phyloP scores from a whole-genome alignment of 495 filamentous ascomycete species.

The Penicillium herquei region DNA sequence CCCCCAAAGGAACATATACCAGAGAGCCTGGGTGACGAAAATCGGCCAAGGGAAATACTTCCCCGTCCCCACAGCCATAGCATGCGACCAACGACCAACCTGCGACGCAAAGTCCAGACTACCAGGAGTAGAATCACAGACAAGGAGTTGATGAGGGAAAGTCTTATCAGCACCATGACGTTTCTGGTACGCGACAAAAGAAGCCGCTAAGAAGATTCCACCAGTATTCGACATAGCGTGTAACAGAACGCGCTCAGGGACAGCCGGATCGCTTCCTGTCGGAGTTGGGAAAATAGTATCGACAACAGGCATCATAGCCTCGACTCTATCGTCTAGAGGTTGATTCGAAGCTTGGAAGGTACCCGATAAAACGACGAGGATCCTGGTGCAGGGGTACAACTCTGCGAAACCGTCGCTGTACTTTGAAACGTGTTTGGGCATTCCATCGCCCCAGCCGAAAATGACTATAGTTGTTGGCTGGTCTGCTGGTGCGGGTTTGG shows the following conservation, averaged over 20 bases:
- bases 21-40: constrained; percentile 43
- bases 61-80: constrained; percentile 50
- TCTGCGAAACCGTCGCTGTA: constrained; percentile 51
- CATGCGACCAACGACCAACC: constrained; percentile 48
- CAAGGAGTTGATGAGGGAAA: constrained; percentile 45
- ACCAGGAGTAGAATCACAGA: constrained; percentile 54
- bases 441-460: constrained; percentile 56
- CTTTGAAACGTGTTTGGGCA: constrained; percentile 51
- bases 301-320: constrained; percentile 49
- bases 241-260: constrained; percentile 35
- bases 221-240: constrained; percentile 55
- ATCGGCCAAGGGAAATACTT: constrained; percentile 51
- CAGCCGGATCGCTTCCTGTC: constrained; percentile 14
- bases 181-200: constrained; percentile 43
- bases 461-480: constrained; percentile 34
- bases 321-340: constrained; percentile 38
- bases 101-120: constrained; percentile 46
- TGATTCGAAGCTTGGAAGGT: constrained; percentile 45
- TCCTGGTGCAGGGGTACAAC: constrained; percentile 45
- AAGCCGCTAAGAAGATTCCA: constrained; percentile 48
- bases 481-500: constrained; percentile 13
- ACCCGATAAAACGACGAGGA: constrained; percentile 48
- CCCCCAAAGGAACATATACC: constrained; percentile 31
- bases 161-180: constrained; percentile 31
- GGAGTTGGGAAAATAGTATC: constrained; percentile 41